A percentile compares a stretch with the other conserved stretches of the same genome.
Conservation (phyloP, 1,284 basidiomycete species). For the Inonotus hispidus region DNA sequence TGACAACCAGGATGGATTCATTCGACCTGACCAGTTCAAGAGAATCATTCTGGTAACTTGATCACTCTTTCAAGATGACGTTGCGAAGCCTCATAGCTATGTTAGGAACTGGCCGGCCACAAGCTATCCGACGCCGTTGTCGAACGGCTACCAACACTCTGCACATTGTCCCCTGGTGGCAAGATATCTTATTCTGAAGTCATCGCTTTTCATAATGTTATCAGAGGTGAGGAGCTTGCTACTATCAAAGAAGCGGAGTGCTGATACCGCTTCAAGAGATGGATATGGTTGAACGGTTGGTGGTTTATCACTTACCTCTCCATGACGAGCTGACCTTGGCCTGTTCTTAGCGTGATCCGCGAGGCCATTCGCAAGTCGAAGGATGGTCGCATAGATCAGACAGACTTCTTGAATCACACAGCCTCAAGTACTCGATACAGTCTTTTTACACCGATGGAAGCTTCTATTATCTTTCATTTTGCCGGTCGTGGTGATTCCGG, state of each 20-base stretch:
- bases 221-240: conserved; percentile 50
- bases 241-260: too few species aligned
- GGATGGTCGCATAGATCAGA: conserved; percentile 86
- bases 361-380: conserved; percentile 86
- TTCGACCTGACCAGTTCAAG: conserved; percentile 88
- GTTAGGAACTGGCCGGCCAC: conserved; percentile 87
- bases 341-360: conserved; percentile 58
- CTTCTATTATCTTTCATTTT: conserved; percentile 93
- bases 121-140: conserved; percentile 91
- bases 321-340: conserved; percentile 15
- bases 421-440: conserved; percentile 80
- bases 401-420: conserved; percentile 74
- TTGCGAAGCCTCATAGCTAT: background rate
- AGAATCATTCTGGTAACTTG: conserved; percentile 77
- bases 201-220: conserved; percentile 92
- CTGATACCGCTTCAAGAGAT: conserved; percentile 53
- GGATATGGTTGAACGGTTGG: conserved; percentile 89
- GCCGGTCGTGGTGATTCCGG: conserved; percentile 70
- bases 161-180: conserved; percentile 80
- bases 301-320: conserved; percentile 3
- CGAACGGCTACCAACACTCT: conserved; percentile 84
- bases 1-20: conserved; percentile 85
- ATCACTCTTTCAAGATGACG: conserved; percentile 23
- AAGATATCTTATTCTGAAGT: conserved; percentile 94
- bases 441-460: conserved; percentile 94